Conservation (phyloP, 108 stramenopile species). For the Skeletonema marinoi region DNA sequence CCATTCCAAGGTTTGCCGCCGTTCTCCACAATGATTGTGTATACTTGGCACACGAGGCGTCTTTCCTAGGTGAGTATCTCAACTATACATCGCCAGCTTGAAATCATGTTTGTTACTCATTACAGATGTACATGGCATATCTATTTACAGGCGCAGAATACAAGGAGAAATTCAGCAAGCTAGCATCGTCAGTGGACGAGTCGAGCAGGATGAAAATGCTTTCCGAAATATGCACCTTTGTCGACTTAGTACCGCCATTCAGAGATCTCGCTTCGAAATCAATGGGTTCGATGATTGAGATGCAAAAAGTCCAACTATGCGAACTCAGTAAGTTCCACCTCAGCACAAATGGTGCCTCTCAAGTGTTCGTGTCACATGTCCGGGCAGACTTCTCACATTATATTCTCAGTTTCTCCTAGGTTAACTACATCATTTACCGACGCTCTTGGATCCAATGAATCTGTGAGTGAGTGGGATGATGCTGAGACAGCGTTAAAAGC, state of each 20-base stretch:
- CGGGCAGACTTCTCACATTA: background rate
- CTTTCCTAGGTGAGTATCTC: slow-evolving; percentile 62
- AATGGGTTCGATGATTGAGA: slow-evolving; percentile 75
- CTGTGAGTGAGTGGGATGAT: slow-evolving; percentile 81
- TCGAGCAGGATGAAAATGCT: slow-evolving; percentile 45
- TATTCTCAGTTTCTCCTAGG: slow-evolving; percentile 44
- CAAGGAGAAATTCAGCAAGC: slow-evolving; percentile 49
- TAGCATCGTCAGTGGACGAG: slow-evolving; percentile 7
- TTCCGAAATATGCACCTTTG: slow-evolving; percentile 74
- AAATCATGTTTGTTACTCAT: background rate
- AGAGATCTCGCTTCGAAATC: slow-evolving; percentile 73
- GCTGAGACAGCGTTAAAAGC: slow-evolving; percentile 80
- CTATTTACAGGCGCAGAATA: slow-evolving; percentile 53
- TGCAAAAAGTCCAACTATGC: slow-evolving; percentile 66
- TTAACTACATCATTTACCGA: slow-evolving; percentile 53
- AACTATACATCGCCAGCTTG: too few relatives aligned
- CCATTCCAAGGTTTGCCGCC: slow-evolving; percentile 81
- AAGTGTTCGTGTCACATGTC: background rate
- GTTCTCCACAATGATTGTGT: slow-evolving; percentile 84
- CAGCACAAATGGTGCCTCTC: background rate
- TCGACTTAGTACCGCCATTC: slow-evolving; percentile 86
- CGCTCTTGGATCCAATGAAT: slow-evolving; percentile 67
- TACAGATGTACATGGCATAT: background rate
- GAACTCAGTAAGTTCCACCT: slow-evolving; percentile 39
- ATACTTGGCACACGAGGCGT: slow-evolving; percentile 72